Evolutionary conservation across 2,329 filamentous ascomycete species (phyloP), one percentile per base, ranked within the genome.

Genomic region (Colletotrichum sublineola): DNA sequence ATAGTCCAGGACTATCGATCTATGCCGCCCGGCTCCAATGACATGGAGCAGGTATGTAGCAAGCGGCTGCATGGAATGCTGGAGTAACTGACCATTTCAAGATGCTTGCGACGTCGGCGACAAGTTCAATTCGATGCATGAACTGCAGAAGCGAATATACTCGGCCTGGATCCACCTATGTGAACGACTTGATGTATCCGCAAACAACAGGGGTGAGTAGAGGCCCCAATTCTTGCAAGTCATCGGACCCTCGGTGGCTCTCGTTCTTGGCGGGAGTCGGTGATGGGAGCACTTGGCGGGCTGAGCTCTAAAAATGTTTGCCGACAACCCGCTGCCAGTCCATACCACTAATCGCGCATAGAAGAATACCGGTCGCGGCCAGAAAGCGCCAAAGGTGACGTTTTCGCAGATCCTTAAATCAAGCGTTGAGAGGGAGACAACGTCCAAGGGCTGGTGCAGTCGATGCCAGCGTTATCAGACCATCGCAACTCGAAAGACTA

Each of bases 331-430:
- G 18, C 36, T 20, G 18, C 55, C 38, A 12, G 18, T 24, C 42
- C 18, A 63, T 29, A 14, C 3, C 62, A 63, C 75, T 79, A 74
- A 80, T 76, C 46, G 75, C 48, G 52, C 36, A 15, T 64, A 88
- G 82, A 89, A 90, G 80, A 74, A 83, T 5, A 81, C 84, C 8
- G 78, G 80, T 29, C 82, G 89, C 66, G 88, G 86, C 69, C 80
- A 83, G 55, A 88, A 87, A 80, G 82, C 83, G 61, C 86, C 82
- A 64, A 88, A 85, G 79, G 87, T 85, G 76, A 94, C 88, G 63
- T 99, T 99, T 80, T 97, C 95, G 0, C 93, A 96, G 78, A 91
- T 98, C 58, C 85, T 99, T n/a, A 97, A 98, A 80, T 91, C 91
- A 64, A 97, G 95, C 75, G 92, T 99, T 40, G 96, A 98, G 82